A percentile compares a stretch with the other conserved stretches of the same genome.
Evolutionary conservation across 1,284 basidiomycete genomes (phyloP).

Genomic region (Ceratobasidium sp.): DNA sequence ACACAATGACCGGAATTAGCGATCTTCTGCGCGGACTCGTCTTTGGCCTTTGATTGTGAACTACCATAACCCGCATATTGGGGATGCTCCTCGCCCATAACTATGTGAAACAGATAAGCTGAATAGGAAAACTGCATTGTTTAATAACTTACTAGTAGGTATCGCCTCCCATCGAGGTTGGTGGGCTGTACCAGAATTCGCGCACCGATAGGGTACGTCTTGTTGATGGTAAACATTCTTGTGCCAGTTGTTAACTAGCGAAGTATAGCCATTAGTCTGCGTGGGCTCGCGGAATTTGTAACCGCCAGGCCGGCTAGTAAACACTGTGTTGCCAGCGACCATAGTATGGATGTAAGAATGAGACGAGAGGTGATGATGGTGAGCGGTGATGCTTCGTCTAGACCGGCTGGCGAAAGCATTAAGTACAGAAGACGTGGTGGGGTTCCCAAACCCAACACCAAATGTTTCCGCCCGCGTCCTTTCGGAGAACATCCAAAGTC

Average conservation of each 20-base stretch:
- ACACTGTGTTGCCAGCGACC: neutral
- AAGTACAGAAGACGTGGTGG: too few species aligned
- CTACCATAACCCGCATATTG: neutral
- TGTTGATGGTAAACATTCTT: slow-evolving; percentile 7
- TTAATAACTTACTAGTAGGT: slow-evolving; percentile 17
- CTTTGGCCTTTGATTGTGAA: neutral
- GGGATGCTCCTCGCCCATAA: slow-evolving; percentile 16
- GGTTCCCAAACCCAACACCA: neutral
- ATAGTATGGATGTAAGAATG: too few species aligned
- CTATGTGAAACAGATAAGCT: neutral
- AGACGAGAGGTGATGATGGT: too few species aligned
- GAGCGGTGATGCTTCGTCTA: neutral
- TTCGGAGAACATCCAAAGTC: neutral
- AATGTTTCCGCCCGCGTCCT: neutral
- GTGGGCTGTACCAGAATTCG: neutral
- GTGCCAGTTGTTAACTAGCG: slow-evolving; percentile 31
- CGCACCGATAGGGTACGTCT: neutral
- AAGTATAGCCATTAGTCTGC: slow-evolving; percentile 15
- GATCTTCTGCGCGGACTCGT: slow-evolving; percentile 11
- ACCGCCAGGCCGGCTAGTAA: slow-evolving; percentile 23
- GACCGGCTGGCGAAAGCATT: too few species aligned
- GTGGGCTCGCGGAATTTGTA: neutral
- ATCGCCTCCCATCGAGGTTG: slow-evolving; percentile 4
- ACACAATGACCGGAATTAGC: slow-evolving; percentile 32
- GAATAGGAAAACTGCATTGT: neutral